Evolutionary conservation across 2,329 filamentous ascomycete genomes (phyloP).

Genomic region (Aspergillus niger): DNA sequence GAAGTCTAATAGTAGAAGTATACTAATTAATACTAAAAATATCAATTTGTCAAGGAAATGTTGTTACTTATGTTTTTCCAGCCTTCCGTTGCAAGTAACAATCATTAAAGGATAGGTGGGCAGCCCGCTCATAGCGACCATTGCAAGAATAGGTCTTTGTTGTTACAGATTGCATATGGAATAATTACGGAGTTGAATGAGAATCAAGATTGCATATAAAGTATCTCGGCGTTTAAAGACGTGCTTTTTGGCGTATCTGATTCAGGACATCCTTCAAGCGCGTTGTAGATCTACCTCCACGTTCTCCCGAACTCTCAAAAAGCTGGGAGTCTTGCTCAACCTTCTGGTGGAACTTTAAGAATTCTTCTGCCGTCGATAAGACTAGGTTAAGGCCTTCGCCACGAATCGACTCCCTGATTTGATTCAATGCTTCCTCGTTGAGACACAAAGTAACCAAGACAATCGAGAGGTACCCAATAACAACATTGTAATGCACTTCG

Average conservation of each 20-base stretch:
- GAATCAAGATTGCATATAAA: background rate
- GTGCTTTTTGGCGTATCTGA: conserved; percentile 33
- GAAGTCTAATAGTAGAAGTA: no score
- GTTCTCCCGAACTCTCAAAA: conserved; percentile 50
- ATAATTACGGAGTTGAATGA: no score
- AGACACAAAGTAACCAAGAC: conserved; percentile 80
- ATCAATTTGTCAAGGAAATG: no score
- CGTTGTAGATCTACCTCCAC: conserved; percentile 55
- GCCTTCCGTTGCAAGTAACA: no score
- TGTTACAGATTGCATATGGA: no score
- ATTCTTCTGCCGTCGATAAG: conserved; percentile 62
- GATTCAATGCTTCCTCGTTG: conserved; percentile 46
- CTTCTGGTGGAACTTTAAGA: conserved; percentile 61
- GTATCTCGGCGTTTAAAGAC: background rate
- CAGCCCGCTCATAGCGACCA: no score
- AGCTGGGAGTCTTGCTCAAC: conserved; percentile 54
- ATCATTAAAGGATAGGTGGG: no score
- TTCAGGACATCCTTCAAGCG: conserved; percentile 57
- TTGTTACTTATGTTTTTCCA: no score
- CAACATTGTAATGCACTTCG: conserved; percentile 77
- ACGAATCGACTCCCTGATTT: conserved; percentile 48
- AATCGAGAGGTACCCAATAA: conserved; percentile 82
- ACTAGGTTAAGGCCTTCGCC: conserved; percentile 53
- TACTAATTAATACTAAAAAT: background rate
- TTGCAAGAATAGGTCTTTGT: no score